Conservation (phyloP, 192 early-diverging fungal species). For the Coemansia pectinata region DNA sequence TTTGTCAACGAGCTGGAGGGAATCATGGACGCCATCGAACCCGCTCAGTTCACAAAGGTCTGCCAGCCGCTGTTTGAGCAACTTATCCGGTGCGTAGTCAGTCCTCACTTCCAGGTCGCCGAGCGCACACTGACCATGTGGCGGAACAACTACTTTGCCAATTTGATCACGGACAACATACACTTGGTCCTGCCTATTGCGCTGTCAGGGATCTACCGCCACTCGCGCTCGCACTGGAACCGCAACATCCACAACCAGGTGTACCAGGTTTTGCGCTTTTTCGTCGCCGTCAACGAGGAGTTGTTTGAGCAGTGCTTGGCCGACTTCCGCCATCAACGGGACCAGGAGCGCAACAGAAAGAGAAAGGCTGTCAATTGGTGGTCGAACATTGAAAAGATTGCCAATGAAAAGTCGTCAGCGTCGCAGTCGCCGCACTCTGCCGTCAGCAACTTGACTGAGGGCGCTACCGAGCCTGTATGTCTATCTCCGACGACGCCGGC, state of each 20-base stretch:
- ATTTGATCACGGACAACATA: constrained; percentile 92
- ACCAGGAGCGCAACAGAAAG: constrained; percentile 80
- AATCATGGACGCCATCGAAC: constrained; percentile 94
- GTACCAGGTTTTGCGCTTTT: constrained; percentile 95
- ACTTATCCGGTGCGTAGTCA: constrained; percentile 90
- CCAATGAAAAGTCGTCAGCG: constrained; percentile 20
- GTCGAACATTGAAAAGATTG: constrained; percentile 68
- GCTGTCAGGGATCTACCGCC: constrained; percentile 90
- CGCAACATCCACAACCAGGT: constrained; percentile 97
- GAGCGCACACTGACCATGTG: constrained; percentile 98
- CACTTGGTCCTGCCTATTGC: constrained; percentile 91
- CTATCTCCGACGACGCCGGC: neutral
- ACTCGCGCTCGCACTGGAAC: constrained; percentile 99
- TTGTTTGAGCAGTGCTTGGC: constrained; percentile 96
- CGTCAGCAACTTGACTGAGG: neutral
- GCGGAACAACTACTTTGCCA: constrained; percentile 99
- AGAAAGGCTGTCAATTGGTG: constrained; percentile 81
- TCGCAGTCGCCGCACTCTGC: constrained; percentile 8
- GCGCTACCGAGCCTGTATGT: neutral
- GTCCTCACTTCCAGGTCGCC: constrained; percentile 98
- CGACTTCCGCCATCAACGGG: constrained; percentile 87
- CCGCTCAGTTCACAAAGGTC: constrained; percentile 85
- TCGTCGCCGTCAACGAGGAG: constrained; percentile 94
- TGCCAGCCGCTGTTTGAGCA: constrained; percentile 91
- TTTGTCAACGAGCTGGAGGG: constrained; percentile 98